Evolutionary conservation across 1,284 basidiomycete genomes (phyloP).

Genomic region (Takashimella koratensis): DNA sequence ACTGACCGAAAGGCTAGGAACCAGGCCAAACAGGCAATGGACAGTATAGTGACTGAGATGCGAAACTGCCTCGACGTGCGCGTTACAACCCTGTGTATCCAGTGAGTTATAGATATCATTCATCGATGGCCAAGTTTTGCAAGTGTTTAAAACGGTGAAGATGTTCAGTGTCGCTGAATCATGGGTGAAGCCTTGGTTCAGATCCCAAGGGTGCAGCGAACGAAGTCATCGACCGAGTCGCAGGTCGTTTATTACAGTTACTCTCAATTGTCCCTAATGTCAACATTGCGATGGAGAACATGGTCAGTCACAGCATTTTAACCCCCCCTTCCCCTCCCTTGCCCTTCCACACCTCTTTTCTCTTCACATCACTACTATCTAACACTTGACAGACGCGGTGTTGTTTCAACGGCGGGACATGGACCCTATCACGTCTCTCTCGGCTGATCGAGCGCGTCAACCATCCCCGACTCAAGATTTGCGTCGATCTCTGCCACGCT

Average conservation of each 20-base stretch:
- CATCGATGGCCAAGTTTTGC: too few species aligned
- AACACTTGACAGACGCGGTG: background rate
- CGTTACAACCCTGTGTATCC: conserved; percentile 9
- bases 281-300: conserved; percentile 14
- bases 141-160: too few species aligned
- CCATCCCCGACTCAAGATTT: conserved; percentile 4
- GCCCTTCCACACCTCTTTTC: background rate
- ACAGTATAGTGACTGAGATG: conserved; percentile 7
- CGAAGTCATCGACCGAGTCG: conserved; percentile 3
- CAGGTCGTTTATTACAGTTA: background rate
- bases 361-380: background rate
- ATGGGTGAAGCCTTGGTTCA: conserved; percentile 1
- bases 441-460: conserved; percentile 6
- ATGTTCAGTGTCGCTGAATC: too few species aligned
- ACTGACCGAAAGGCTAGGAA: too few species aligned
- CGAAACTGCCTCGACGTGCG: background rate
- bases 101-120: too few species aligned
- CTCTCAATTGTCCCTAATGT: conserved; percentile 3
- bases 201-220: background rate
- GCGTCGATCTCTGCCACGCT: conserved; percentile 16
- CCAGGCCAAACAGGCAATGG: background rate
- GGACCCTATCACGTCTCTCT: conserved; percentile 5
- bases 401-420: background rate
- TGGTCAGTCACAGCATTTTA: conserved; percentile 7
- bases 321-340: background rate